A percentile compares a stretch with the other conserved stretches of the same genome.
Conservation (phyloP, 192 early-diverging fungal genomes). For the Rhizoclosmatium globosum region DNA sequence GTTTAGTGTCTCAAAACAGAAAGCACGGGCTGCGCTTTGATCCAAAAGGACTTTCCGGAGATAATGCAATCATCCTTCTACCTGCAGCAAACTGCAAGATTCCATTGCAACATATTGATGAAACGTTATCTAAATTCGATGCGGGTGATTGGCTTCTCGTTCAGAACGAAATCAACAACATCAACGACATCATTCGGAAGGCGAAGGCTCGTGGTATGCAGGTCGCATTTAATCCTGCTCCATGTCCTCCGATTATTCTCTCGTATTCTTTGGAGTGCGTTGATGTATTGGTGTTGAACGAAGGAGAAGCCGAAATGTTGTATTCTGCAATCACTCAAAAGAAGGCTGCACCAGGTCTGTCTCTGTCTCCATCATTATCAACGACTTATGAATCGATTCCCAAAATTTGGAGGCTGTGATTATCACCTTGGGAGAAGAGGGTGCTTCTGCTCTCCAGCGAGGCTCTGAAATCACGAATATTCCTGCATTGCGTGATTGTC, state of each 20-base stretch:
- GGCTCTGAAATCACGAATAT: not conserved
- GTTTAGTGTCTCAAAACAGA: constrained; percentile 54
- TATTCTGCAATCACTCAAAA: constrained; percentile 48
- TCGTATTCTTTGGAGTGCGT: constrained; percentile 54
- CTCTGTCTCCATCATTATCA: constrained; percentile 41
- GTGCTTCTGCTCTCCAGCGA: constrained; percentile 60
- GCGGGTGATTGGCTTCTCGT: constrained; percentile 80
- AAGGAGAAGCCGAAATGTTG: constrained; percentile 71
- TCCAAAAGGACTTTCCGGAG: constrained; percentile 77
- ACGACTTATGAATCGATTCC: too few relatives aligned
- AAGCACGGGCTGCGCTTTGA: constrained; percentile 84
- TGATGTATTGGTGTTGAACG: constrained; percentile 84
- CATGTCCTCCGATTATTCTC: constrained; percentile 65
- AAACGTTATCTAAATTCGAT: constrained; percentile 28
- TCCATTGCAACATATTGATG: constrained; percentile 46
- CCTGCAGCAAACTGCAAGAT: constrained; percentile 75
- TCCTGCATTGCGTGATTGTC: constrained; percentile 17
- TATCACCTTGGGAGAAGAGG: constrained; percentile 75
- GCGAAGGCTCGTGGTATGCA: constrained; percentile 61
- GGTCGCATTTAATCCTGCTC: constrained; percentile 88
- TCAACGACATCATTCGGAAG: constrained; percentile 33
- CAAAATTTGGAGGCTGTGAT: constrained; percentile 70
- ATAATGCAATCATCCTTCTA: constrained; percentile 89
- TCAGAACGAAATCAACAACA: constrained; percentile 84
- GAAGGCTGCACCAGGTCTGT: not conserved